A percentile compares a stretch with the other conserved stretches of the same genome.
Evolutionary conservation across 1,284 basidiomycete genomes (phyloP).

Genomic region (Trametes versicolor): DNA sequence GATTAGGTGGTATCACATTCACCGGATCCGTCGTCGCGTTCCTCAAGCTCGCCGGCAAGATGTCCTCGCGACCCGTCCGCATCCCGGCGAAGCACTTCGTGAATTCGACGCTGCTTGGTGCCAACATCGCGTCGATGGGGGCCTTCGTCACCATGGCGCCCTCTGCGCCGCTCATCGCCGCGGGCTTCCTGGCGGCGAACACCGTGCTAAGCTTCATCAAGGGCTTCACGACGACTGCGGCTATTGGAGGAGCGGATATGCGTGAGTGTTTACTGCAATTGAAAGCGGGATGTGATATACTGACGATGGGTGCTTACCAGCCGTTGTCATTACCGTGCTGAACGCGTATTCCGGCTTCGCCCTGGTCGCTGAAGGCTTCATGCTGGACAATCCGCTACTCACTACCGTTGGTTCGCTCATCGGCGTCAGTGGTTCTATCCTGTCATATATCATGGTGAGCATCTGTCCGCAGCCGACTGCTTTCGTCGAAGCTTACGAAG

Average conservation of each 20-base stretch:
- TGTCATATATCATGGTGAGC: conserved; percentile 89
- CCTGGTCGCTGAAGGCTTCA: conserved; percentile 91
- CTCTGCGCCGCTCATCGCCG: conserved; percentile 75
- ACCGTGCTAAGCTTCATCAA: conserved; percentile 82
- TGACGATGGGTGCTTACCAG: conserved; percentile 47
- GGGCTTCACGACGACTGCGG: conserved; percentile 85
- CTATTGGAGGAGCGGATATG: conserved; percentile 91
- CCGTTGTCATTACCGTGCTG: conserved; percentile 87
- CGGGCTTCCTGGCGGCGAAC: conserved; percentile 78
- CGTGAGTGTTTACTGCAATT: conserved; percentile 59
- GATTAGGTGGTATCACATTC: conserved; percentile 74
- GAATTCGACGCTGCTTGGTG: conserved; percentile 73
- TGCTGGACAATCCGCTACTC: conserved; percentile 86
- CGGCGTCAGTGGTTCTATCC: conserved; percentile 88
- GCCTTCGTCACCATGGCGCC: conserved; percentile 80
- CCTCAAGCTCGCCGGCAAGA: conserved; percentile 83
- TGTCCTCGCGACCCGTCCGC: conserved; percentile 76
- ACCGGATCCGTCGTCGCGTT: conserved; percentile 90
- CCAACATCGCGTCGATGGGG: conserved; percentile 76
- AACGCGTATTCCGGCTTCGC: conserved; percentile 93
- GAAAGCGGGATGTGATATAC: not conserved
- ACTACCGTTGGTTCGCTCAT: conserved; percentile 86
- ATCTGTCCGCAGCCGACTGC: conserved; percentile 14
- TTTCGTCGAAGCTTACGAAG: conserved; percentile 15
- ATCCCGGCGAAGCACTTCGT: conserved; percentile 82